Conservation (phyloP, 2,329 filamentous ascomycete species). For the Cladosporium colombiae region DNA sequence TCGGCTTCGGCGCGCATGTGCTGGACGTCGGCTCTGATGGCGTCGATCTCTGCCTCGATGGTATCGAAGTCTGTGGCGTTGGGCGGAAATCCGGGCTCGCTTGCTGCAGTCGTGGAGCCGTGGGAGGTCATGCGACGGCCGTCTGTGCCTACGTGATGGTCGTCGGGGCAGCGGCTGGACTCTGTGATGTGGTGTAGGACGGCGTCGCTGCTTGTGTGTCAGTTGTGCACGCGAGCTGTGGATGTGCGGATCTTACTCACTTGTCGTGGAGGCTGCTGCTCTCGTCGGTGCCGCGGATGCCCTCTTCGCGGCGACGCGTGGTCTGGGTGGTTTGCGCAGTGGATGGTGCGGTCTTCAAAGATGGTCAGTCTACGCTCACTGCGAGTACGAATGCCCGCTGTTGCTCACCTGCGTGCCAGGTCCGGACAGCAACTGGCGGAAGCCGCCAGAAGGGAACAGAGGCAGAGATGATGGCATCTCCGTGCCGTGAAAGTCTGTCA, state of each 20-base stretch:
- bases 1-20: slow-evolving; percentile 9
- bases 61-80: slow-evolving; percentile 24
- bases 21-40: slow-evolving; percentile 26
- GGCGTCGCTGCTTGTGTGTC: slow-evolving; percentile 24
- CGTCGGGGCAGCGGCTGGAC: slow-evolving; percentile 22
- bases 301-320: slow-evolving; percentile 7
- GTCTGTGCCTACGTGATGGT: slow-evolving; percentile 23
- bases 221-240: neutral
- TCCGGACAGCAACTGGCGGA: slow-evolving; percentile 15
- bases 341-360: neutral
- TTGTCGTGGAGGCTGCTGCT: slow-evolving; percentile 26
- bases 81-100: slow-evolving; percentile 10
- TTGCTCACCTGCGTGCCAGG: slow-evolving; percentile 3
- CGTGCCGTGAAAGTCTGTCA: neutral
- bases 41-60: slow-evolving; percentile 29
- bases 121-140: slow-evolving; percentile 10
- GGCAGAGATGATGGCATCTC: slow-evolving; percentile 9
- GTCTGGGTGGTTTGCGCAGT: slow-evolving; percentile 6
- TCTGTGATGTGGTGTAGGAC: slow-evolving; percentile 27
- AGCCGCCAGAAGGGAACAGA: slow-evolving; percentile 6
- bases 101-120: slow-evolving; percentile 9
- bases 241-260: slow-evolving; percentile 21
- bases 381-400: neutral
- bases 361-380: neutral
- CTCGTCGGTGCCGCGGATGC: slow-evolving; percentile 24